phyloP scores from a whole-genome alignment of 1,284 basidiomycete genomes.

The Apiotrichum porosum region DNA sequence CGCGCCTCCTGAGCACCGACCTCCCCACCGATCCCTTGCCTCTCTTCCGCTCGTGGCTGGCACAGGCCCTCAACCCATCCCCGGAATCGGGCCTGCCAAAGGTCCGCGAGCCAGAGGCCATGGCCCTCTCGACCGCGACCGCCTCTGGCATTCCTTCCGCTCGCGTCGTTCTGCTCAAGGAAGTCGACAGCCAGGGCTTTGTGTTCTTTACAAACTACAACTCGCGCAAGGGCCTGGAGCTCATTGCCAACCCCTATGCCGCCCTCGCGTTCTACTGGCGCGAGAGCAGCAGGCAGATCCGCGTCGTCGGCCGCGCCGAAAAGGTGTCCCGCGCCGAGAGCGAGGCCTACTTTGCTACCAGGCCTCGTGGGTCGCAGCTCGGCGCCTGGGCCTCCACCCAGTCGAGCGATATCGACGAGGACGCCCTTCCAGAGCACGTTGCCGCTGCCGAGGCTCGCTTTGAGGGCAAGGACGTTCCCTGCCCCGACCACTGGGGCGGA shows the following conservation, averaged over 20 bases:
- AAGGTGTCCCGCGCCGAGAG: conserved; percentile 66
- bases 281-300: conserved; percentile 72
- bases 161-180: conserved; percentile 86
- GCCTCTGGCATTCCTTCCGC: conserved; percentile 71
- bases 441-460: conserved; percentile 61
- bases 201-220: conserved; percentile 96
- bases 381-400: conserved; percentile 93
- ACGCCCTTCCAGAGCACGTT: conserved; percentile 62
- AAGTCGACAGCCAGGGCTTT: conserved; percentile 78
- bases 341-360: conserved; percentile 73
- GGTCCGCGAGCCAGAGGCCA: conserved; percentile 80
- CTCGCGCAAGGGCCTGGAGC: conserved; percentile 82
- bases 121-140: conserved; percentile 77
- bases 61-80: conserved; percentile 53
- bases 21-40: conserved; percentile 66
- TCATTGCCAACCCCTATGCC: conserved; percentile 69
- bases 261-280: conserved; percentile 89
- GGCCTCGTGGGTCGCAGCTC: conserved; percentile 77
- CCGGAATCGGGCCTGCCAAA: conserved; percentile 8
- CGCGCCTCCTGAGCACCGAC: conserved; percentile 58
- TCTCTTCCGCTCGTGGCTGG: conserved; percentile 82
- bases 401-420: conserved; percentile 68
- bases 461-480: conserved; percentile 57
- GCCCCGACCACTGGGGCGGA: conserved; percentile 94
- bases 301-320: conserved; percentile 80